These are phyloP conservation scores for Athelia sp. DNA, from an alignment of 1,284 basidiomycete genomes.

Conservation along the genomic window DNA sequence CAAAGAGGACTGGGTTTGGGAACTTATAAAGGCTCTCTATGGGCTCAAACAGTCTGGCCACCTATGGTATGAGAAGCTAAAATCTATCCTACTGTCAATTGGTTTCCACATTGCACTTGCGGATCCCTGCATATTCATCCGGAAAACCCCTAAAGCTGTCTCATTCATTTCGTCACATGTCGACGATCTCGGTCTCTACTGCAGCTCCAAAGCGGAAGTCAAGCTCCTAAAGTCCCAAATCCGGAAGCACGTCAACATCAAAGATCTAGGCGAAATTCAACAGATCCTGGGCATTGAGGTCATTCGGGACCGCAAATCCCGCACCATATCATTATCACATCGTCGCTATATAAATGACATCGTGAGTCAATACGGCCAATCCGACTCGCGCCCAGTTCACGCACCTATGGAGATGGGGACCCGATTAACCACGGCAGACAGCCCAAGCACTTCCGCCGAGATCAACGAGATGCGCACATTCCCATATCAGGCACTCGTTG, in stretches of 20 bases:
- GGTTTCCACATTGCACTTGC: slow-evolving; percentile 17
- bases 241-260: slow-evolving; percentile 26
- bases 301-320: slow-evolving; percentile 15
- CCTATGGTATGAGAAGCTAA: slow-evolving; percentile 22
- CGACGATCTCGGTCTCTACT: slow-evolving; percentile 15
- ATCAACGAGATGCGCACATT: slow-evolving; percentile 12
- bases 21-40: slow-evolving; percentile 25
- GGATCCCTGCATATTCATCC: slow-evolving; percentile 19
- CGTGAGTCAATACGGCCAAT: slow-evolving; percentile 25
- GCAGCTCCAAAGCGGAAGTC: slow-evolving; percentile 6
- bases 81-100: slow-evolving; percentile 11
- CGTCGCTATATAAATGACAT: slow-evolving; percentile 26
- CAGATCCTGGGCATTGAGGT: slow-evolving; percentile 34
- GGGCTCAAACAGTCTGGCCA: slow-evolving; percentile 25
- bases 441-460: slow-evolving; percentile 16
- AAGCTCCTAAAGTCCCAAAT: slow-evolving; percentile 19
- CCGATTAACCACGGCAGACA: slow-evolving; percentile 11
- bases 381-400: slow-evolving; percentile 22
- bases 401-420: slow-evolving; percentile 26
- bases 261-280: slow-evolving; percentile 25
- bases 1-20: slow-evolving; percentile 11
- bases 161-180: slow-evolving; percentile 23
- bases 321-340: slow-evolving; percentile 26
- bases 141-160: slow-evolving; percentile 2
- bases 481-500: slow-evolving; percentile 26